A percentile compares a stretch with the other conserved stretches of the same genome.
phyloP scores from a whole-genome alignment of 1,284 basidiomycete genomes.

The Sutorius eximius region DNA sequence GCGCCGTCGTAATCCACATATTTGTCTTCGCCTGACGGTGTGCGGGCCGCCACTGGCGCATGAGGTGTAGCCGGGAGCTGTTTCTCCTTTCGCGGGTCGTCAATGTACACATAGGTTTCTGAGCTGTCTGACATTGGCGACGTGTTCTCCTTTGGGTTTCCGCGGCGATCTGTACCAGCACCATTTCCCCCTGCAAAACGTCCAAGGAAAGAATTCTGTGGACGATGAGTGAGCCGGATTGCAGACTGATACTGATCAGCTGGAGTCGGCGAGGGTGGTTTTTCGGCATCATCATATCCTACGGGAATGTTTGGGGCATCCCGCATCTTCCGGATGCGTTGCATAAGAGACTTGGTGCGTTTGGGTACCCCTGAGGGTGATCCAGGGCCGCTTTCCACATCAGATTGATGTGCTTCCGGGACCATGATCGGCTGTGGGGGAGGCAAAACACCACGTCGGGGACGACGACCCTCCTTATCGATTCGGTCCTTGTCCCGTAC shows the following conservation, averaged over 20 bases:
- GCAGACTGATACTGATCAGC: constrained; percentile 39
- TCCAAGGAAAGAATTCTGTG: constrained; percentile 74
- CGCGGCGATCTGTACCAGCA: constrained; percentile 29
- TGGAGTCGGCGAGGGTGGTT: constrained; percentile 49
- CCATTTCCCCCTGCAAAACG: constrained; percentile 50
- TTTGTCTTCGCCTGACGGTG: constrained; percentile 35
- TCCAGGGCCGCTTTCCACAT: constrained; percentile 36
- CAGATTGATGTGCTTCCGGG: constrained; percentile 48
- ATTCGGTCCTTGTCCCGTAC: constrained; percentile 32
- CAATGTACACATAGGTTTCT: constrained; percentile 66
- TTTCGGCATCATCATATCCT: constrained; percentile 45
- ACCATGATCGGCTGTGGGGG: constrained; percentile 81
- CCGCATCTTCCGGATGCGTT: constrained; percentile 81
- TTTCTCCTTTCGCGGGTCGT: constrained; percentile 55
- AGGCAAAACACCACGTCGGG: constrained; percentile 55
- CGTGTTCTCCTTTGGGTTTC: constrained; percentile 30
- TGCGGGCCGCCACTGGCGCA: constrained; percentile 26
- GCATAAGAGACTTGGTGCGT: constrained; percentile 78
- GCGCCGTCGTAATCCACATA: constrained; percentile 53
- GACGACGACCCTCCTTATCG: constrained; percentile 32
- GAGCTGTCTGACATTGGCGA: constrained; percentile 44
- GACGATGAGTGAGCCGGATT: constrained; percentile 59
- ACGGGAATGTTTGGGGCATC: constrained; percentile 80
- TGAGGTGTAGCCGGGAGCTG: constrained; percentile 60
- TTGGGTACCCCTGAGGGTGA: constrained; percentile 52